Conservation (phyloP, 1,284 basidiomycete genomes). For the Apiotrichum veenhuisii region DNA sequence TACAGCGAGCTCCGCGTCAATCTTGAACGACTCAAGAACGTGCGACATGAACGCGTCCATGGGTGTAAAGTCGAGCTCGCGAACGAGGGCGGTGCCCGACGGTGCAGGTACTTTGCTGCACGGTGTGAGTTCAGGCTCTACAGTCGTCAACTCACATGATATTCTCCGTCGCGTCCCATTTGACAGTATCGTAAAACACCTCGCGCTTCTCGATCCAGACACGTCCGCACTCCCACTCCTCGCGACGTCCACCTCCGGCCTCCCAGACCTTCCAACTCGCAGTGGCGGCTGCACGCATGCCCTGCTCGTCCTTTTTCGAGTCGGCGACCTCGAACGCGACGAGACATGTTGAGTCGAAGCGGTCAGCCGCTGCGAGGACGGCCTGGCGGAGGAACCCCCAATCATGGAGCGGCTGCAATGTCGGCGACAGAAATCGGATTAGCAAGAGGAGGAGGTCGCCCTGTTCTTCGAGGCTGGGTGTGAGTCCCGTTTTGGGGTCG, state of each 20-base stretch:
- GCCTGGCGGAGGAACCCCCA: slow-evolving; percentile 63
- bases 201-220: slow-evolving; percentile 92
- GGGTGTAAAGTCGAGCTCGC: slow-evolving; percentile 71
- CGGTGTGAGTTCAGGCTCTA: background rate
- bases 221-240: slow-evolving; percentile 86
- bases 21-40: slow-evolving; percentile 62
- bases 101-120: slow-evolving; percentile 31
- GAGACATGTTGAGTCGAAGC: slow-evolving; percentile 78
- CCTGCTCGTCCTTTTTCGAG: slow-evolving; percentile 61
- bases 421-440: slow-evolving; percentile 61
- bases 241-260: slow-evolving; percentile 39
- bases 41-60: slow-evolving; percentile 87
- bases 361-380: slow-evolving; percentile 73
- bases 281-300: slow-evolving; percentile 72
- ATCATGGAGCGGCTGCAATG: slow-evolving; percentile 60
- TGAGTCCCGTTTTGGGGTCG: slow-evolving; percentile 38
- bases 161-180: slow-evolving; percentile 77
- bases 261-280: slow-evolving; percentile 78
- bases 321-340: slow-evolving; percentile 81
- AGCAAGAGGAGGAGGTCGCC: slow-evolving; percentile 33
- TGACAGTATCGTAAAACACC: slow-evolving; percentile 80
- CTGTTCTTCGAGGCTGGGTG: slow-evolving; percentile 31
- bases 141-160: slow-evolving; percentile 62
- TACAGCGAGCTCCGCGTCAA: slow-evolving; percentile 74
- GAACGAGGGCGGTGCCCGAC: slow-evolving; percentile 32